Percentiles rank a stretch among this genome's conserved stretches.
Evolutionary conservation across 768 basidiomycete species (phyloP).

Genomic region (Megacollybia marginata): DNA sequence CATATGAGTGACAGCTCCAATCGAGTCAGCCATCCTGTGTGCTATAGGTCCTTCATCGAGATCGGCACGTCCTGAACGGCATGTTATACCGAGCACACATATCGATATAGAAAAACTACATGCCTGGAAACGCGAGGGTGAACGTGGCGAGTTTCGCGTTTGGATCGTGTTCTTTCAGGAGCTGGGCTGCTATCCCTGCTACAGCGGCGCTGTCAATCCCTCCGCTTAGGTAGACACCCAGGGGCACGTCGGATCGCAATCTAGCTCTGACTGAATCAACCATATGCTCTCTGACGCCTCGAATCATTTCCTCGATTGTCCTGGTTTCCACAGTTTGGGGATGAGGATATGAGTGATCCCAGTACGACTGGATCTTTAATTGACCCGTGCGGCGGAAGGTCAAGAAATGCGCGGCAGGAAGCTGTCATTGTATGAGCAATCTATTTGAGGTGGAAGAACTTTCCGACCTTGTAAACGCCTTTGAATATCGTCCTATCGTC

Average conservation of each 20-base stretch:
- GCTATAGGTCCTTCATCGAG: constrained; percentile 7
- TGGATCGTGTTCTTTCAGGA: constrained; percentile 6
- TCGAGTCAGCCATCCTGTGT: constrained; percentile 2
- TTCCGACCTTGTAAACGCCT: constrained; percentile 6
- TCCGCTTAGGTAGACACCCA: constrained; percentile 11
- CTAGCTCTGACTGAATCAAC: constrained; percentile 8
- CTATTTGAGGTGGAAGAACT: background rate
- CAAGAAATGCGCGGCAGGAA: background rate
- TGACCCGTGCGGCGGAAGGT: constrained; percentile 2
- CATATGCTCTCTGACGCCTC: constrained; percentile 1
- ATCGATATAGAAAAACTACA: background rate
- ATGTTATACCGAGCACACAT: background rate
- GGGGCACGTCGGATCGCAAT: constrained; percentile 9
- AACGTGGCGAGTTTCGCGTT: constrained; percentile 6
- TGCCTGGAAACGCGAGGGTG: constrained; percentile 6
- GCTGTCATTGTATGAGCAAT: constrained; percentile 3
- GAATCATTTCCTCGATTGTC: constrained; percentile 5
- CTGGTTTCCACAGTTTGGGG: background rate
- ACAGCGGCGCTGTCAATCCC: constrained; percentile 12
- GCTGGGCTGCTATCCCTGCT: constrained; percentile 8
- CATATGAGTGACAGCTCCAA: constrained; percentile 1
- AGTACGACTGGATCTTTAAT: constrained; percentile 6
- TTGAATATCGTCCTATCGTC: constrained; percentile 8
- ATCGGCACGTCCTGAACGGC: background rate
- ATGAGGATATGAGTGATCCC: constrained; percentile 8